These are phyloP conservation scores for Candida stauntonica DNA, from an alignment of 805 yeast genomes.

Conservation along the genomic window DNA sequence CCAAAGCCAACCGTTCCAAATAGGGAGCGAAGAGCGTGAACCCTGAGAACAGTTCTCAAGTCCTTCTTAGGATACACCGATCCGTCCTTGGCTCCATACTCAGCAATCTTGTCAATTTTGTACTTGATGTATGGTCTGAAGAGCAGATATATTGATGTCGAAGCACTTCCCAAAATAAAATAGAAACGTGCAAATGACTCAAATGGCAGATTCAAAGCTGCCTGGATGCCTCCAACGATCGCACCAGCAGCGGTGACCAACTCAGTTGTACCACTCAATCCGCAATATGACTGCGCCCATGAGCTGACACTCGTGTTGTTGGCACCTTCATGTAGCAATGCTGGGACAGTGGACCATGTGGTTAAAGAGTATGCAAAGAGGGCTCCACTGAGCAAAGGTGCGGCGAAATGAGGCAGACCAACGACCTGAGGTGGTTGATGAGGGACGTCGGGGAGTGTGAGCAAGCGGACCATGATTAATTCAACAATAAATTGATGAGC, in stretches of 20 bases:
- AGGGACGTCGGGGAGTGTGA: conserved; percentile 9
- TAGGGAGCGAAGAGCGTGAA: conserved; percentile 12
- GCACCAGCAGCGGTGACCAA: conserved; percentile 11
- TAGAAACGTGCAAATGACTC: conserved; percentile 17
- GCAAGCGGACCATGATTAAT: conserved; percentile 6
- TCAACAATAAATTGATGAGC: too few relatives aligned
- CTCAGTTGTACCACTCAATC: conserved; percentile 10
- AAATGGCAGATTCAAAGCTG: conserved; percentile 13
- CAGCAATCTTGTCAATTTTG: conserved; percentile 12
- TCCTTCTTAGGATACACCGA: conserved; percentile 14
- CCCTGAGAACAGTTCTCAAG: conserved; percentile 11
- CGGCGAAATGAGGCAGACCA: conserved; percentile 16
- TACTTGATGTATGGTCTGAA: conserved; percentile 17
- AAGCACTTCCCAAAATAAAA: conserved; percentile 16
- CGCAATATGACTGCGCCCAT: conserved; percentile 16
- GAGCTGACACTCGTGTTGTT: conserved; percentile 12
- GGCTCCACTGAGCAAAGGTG: conserved; percentile 16
- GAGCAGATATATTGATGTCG: conserved; percentile 12
- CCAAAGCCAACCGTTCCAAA: conserved; percentile 16
- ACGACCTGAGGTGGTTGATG: conserved; percentile 5
- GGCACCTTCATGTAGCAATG: conserved; percentile 13
- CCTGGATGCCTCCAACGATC: conserved; percentile 14
- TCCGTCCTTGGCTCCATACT: conserved; percentile 4
- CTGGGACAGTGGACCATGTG: conserved; percentile 18
- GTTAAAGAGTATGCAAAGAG: conserved; percentile 14